Evolutionary conservation across 108 stramenopile species (phyloP), one percentile per base, ranked within the genome.

Genomic region (Skeletonema potamos): DNA sequence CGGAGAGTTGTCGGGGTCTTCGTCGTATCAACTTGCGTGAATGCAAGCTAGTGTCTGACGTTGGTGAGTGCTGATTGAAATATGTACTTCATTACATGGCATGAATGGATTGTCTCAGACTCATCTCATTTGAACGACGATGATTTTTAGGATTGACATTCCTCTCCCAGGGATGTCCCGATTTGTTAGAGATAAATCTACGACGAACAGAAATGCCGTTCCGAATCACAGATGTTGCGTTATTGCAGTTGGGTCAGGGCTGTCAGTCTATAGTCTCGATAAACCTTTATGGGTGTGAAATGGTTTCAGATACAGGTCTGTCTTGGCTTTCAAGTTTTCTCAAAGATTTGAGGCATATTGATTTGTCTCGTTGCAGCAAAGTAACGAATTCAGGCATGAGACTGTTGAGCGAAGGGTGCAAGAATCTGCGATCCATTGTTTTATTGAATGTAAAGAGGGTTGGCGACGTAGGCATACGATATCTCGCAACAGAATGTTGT

Each of bases 351-450:
- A 44, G 72, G 46, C 55, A 64, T 54, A 18, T 86, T 20, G 71
- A 84, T 63, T 55, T 86, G 51, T 67, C 74, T 10, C 72, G 70
- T 26, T 86, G 85, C 68, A 58, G 18, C 41, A 83, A 81, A 61
- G 59, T 86, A 9, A 86, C 82, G 36, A 86, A 83, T 64, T 58
- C 43, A 2, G 82, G 85, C 6, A 85, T 85, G 28, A 30, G 81
- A 5, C 72, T 66, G 27, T 54, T 85, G 22, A 69, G 81, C 12
- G 84, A 85, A 64, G 80, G 75, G 36, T 82, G 82, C 36, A 66
- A 62, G 22, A 67, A 78, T 13, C 24, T 82, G 54, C 72, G 32
- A 44, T 72, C 72, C 5, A 66, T 82, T 28, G 66, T 68, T 2
- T 59, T 85, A 5, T 28, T 51, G 56, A 80, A 85, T 64, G 55